phyloP scores from a whole-genome alignment of 768 basidiomycete species.

The Podaxis pistillaris region DNA sequence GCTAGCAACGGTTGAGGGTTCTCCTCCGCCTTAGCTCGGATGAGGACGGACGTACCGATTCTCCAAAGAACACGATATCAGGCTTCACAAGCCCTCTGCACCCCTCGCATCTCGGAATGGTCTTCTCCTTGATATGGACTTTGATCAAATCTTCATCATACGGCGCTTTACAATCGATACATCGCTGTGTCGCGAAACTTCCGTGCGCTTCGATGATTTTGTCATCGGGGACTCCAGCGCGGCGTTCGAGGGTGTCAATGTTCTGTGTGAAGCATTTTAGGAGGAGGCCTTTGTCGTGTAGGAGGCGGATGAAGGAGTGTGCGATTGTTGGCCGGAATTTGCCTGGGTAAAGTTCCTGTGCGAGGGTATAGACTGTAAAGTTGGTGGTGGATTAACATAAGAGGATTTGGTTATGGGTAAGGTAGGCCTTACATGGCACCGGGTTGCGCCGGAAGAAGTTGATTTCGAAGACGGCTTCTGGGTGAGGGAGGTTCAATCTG shows the following conservation, averaged over 20 bases:
- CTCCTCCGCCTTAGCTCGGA: neutral
- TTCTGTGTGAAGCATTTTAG: slow-evolving; percentile 87
- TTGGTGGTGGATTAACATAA: neutral
- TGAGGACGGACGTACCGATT: slow-evolving; percentile 47
- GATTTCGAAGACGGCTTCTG: slow-evolving; percentile 96
- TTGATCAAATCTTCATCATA: slow-evolving; percentile 72
- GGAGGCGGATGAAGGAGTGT: slow-evolving; percentile 86
- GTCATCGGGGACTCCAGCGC: slow-evolving; percentile 70
- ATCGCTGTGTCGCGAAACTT: slow-evolving; percentile 85
- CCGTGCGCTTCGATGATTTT: slow-evolving; percentile 95
- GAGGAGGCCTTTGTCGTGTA: slow-evolving; percentile 67
- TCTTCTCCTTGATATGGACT: slow-evolving; percentile 53
- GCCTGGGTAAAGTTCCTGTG: slow-evolving; percentile 91
- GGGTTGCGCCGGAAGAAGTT: slow-evolving; percentile 80
- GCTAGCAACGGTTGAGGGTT: slow-evolving; percentile 37
- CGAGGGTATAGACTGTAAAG: slow-evolving; percentile 78
- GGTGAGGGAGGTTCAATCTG: slow-evolving; percentile 78
- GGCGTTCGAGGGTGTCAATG: slow-evolving; percentile 88
- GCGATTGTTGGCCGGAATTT: slow-evolving; percentile 84
- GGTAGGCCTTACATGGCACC: slow-evolving; percentile 59
- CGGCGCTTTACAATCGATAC: slow-evolving; percentile 65
- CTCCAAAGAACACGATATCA: slow-evolving; percentile 95
- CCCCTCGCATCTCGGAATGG: slow-evolving; percentile 62
- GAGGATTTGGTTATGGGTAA: neutral
- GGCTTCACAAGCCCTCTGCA: slow-evolving; percentile 84